Evolutionary conservation across 1,139 yeast species (phyloP).

Genomic region (Pichia sp.): DNA sequence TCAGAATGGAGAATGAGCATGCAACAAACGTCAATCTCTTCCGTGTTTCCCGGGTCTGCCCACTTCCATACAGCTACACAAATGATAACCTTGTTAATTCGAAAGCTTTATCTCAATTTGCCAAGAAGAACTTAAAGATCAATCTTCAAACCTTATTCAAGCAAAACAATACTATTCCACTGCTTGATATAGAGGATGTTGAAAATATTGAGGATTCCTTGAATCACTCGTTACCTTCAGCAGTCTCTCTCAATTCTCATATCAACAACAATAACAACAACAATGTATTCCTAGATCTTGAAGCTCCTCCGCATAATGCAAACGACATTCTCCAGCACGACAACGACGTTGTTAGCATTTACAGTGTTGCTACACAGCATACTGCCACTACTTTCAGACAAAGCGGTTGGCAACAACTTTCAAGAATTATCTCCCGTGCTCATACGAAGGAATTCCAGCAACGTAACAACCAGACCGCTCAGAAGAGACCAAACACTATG

Average conservation of each 20-base stretch:
- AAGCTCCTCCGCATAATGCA: neutral
- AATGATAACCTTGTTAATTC: neutral
- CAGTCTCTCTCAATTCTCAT: no score
- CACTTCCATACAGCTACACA: slow-evolving; percentile 62
- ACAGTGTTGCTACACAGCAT: slow-evolving; percentile 12
- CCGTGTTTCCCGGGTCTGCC: slow-evolving; percentile 81
- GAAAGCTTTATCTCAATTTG: neutral
- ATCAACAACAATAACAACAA: no score
- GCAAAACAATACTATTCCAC: neutral
- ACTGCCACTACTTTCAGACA: slow-evolving; percentile 10
- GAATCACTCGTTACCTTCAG: neutral
- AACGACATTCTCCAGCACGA: neutral
- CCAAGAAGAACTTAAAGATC: neutral
- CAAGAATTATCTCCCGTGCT: slow-evolving; percentile 66
- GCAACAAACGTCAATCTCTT: slow-evolving; percentile 79
- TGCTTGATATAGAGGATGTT: neutral
- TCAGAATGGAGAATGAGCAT: slow-evolving; percentile 96
- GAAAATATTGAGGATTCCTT: slow-evolving; percentile 8
- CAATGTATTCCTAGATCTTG: neutral
- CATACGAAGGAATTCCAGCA: slow-evolving; percentile 88
- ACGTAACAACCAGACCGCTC: slow-evolving; percentile 7
- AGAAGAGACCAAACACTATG: neutral
- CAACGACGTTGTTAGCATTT: slow-evolving; percentile 13
- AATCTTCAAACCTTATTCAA: slow-evolving; percentile 2
- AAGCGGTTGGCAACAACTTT: slow-evolving; percentile 36